Base-by-base conservation (phyloP, 2,329 filamentous ascomycete genomes). In the Leptodontidium sp. region DNA sequence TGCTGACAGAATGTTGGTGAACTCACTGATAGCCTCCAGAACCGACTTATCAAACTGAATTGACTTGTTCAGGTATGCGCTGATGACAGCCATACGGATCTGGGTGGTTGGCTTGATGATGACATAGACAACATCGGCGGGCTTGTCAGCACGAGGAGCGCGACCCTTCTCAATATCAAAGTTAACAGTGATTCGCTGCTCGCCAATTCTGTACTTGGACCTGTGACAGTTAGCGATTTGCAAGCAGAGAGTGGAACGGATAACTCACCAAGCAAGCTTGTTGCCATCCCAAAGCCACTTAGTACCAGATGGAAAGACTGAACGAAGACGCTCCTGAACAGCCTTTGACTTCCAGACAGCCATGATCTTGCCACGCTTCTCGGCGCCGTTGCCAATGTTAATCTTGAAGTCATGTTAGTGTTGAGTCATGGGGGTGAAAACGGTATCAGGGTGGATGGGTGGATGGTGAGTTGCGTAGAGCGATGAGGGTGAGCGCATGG, bases 231-330 rank as follows among this genome's bases (percentile, higher is more conserved):
- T 62, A 73, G 59, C 15, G 35, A 57, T 32, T 29, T 26, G 29
- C 14, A 50, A 21, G 29, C n/a, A 11, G 12, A 2, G n/a, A 12
- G 35, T 11, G 47, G 67, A 49, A 38, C 70, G 69, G 21, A 58
- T 21, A 15, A 79, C 82, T 75, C 82, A 92, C 95, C 96, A 99
- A 17, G 93, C 94, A 58, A 99, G 85, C 79, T 91, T 93, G 76
- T 91, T 90, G 35, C 93, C 93, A 81, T 98, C 94, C 75, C 89
- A 94, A 66, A 98, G 87, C 87, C 91, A 93, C 1, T 64, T 52
- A 74, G 76, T 59, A n/a, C 21, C 78, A 78, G 21, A 55, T 5
- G 80, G 82, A 68, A 83, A 59, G 38, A 35, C 82, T 2, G 82
- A 79, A 1, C 83, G 81, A 0, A 94, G 81, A 2, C 81, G 80